Conservation (phyloP, 345 rosid genomes). For the Mangifera indica region DNA sequence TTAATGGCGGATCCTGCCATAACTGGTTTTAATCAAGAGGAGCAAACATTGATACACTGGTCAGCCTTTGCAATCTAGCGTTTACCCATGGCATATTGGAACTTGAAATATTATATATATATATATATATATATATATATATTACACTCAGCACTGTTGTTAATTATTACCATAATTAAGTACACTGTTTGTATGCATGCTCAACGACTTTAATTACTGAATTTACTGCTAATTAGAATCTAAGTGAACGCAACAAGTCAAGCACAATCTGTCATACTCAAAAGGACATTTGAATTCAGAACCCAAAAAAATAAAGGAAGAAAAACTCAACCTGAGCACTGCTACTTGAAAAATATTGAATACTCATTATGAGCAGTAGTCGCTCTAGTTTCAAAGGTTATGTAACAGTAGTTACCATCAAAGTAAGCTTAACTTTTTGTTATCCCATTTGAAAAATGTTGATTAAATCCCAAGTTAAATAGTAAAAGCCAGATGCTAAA, state of each 20-base stretch:
- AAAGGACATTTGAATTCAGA: conserved; percentile 14
- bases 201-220: neutral
- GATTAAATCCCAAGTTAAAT: neutral
- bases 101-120: neutral
- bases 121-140: neutral
- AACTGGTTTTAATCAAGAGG: no score
- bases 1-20: no score
- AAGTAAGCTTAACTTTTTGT: neutral
- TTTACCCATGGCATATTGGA: neutral
- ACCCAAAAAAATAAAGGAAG: neutral
- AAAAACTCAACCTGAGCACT: neutral
- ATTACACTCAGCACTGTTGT: no score
- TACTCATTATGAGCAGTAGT: neutral
- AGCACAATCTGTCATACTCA: conserved; percentile 16
- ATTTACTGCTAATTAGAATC: neutral
- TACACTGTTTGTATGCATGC: neutral
- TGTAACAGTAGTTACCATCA: neutral
- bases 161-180: neutral
- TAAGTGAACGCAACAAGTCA: conserved; percentile 14
- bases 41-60: neutral
- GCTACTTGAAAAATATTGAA: neutral
- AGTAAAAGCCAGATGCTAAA: conserved; percentile 16
- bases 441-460: no score
- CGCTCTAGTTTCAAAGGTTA: neutral
- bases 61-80: neutral